Evolutionary conservation across 129 eudicot species (phyloP), one percentile per base, ranked within the genome.

Genomic region (Artemisia annua): DNA sequence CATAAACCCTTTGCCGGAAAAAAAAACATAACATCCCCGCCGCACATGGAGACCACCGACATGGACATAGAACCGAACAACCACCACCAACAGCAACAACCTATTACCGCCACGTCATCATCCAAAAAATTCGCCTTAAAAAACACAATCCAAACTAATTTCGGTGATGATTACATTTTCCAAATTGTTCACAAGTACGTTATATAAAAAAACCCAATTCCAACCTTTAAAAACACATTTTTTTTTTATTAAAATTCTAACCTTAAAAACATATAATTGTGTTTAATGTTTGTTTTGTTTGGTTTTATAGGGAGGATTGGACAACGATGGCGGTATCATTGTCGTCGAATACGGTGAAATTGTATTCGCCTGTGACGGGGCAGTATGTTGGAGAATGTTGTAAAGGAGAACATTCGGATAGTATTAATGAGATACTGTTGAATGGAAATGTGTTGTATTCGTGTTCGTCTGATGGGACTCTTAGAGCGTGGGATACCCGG

Each of bases 111-210:
- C 35, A 60, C 32, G 4, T 63, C 49, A 70, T 76, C 79, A 4
- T 67, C 73, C 46, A 86, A 88, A 70, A 80, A 84, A 35, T 84
- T 87, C 50, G 88, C 85, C 0, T 85, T 93, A 35, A 89, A 81
- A 64, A 93, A 86, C 81, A 80, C 92, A 35, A 86, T 93, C 69
- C 97, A 93, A 66, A 93, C 98, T 16, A 93, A 93, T 75, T 93
- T 93, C 81, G 98, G 96, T 10, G 97, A 93, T 74, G 98, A 93
- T 77, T 93, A 93, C 58, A 96, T 93, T 22, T 90, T 90, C 82
- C 89, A 93, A 79, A 88, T 93, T 51, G 89, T 79, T 70, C 82
- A 85, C 70, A 93, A 86, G 97, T 90, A 85, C 14, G 70, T 17
- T 39, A 39, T 39, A 0, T 1, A 7, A 7, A 32, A 7, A 67